These are phyloP conservation scores for Colletotrichum kahawae DNA, from an alignment of 2,329 filamentous ascomycete species.

Conservation along the genomic window DNA sequence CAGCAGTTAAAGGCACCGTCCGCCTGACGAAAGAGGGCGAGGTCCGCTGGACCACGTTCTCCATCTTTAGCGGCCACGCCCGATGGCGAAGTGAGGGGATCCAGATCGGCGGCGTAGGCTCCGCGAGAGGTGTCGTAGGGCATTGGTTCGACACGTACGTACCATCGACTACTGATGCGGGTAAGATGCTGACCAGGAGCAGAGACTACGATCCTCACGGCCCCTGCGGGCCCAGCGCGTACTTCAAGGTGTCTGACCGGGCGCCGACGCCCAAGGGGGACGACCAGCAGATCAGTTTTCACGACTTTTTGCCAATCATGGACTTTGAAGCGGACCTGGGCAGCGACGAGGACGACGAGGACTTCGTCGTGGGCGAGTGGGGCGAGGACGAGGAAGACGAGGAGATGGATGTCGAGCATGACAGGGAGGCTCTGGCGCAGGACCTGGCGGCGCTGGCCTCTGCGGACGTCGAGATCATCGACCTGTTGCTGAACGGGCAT, in stretches of 20 bases:
- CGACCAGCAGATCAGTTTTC: conserved; percentile 20
- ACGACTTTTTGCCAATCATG: conserved; percentile 25
- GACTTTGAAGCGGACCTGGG: conserved; percentile 26
- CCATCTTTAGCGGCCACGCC: conserved; percentile 67
- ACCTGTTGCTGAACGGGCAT: conserved; percentile 7
- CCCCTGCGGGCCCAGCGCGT: conserved; percentile 75
- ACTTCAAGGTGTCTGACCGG: conserved; percentile 67
- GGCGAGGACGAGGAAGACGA: conserved; percentile 35
- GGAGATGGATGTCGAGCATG: conserved; percentile 29
- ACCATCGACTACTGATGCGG: not conserved
- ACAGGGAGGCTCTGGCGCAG: conserved; percentile 26
- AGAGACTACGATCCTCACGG: conserved; percentile 72
- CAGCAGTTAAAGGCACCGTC: conserved; percentile 57
- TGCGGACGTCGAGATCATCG: conserved; percentile 16
- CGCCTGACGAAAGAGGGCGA: conserved; percentile 72
- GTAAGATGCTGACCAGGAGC: not conserved
- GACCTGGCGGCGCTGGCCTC: conserved; percentile 26
- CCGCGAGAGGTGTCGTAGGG: conserved; percentile 72
- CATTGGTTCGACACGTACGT: conserved; percentile 78
- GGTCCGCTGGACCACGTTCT: conserved; percentile 75
- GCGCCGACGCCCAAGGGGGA: conserved; percentile 30
- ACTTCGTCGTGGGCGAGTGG: conserved; percentile 23
- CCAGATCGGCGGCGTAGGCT: conserved; percentile 71
- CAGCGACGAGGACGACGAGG: conserved; percentile 27
- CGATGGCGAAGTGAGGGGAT: conserved; percentile 80